Base-by-base conservation (phyloP, 2,329 filamentous ascomycete genomes). In the Venturia pyrina region DNA sequence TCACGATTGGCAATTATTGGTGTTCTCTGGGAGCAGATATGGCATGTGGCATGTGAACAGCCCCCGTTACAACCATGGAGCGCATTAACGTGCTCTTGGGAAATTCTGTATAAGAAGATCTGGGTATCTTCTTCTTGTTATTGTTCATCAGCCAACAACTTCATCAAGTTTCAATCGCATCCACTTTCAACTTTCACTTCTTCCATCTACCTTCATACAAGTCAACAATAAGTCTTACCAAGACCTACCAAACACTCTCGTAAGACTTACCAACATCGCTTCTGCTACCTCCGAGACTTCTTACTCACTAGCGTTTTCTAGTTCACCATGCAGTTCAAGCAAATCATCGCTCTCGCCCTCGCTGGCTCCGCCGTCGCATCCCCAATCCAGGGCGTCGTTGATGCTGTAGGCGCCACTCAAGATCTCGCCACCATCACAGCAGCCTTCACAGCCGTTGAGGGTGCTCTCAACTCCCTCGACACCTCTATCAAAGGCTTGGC, bases 251-350 rank as follows among this genome's bases (percentile, higher is more conserved):
- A 28, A 3, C 53, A 37, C 28, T 59, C 53, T n/a, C 28, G 53
- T 59, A 37, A 59, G 53, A 53, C 10, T 10, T n/a, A 28, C 28
- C 32, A 11, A 59, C 13, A 13, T 37, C 11, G 5, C 15, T 13
- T n/a, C 32, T 3, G 11, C 15, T 5, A 21, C 5, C 3, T 5
- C n/a, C 6, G 4, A 57, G 24, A 11, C 24, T n/a, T 34, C 53
- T 37, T 37, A n/a, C 28, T 59, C 8, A 37, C 28, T 4, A 28
- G 28, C 17, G n/a, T 37, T 44, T 34, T 37, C 19, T 21, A 46
- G 60, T 15, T 15, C 53, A 65, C 19, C 41, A 65, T 65, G 63
- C 63, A 65, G 21, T 60, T 59, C 63, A 40, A 43, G 37, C 56
- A 43, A 8, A 32, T 65, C 37, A n/a, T 65, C 53, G 53, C 43